These are phyloP conservation scores for Phytophthora pini DNA, from an alignment of 352 stramenopile species.

Conservation along the genomic window DNA sequence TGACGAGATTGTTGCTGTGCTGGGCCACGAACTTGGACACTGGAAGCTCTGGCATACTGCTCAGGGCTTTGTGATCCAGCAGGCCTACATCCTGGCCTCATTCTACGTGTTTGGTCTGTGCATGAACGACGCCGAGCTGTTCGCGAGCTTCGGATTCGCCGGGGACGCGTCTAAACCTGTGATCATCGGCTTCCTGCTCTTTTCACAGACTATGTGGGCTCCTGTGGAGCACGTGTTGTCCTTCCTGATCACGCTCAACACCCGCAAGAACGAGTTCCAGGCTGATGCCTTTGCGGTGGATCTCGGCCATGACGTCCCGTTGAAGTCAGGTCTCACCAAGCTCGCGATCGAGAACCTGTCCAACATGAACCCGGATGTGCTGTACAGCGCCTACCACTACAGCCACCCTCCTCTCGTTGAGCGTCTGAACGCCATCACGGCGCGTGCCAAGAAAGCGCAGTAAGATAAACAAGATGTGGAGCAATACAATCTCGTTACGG, in stretches of 20 bases:
- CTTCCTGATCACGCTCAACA: conserved; percentile 82
- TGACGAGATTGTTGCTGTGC: conserved; percentile 96
- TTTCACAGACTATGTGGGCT: conserved; percentile 84
- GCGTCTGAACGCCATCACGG: conserved; percentile 93
- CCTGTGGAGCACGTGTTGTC: conserved; percentile 80
- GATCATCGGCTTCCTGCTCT: conserved; percentile 86
- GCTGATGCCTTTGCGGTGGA: conserved; percentile 96
- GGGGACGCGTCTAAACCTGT: conserved; percentile 52
- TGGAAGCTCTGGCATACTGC: conserved; percentile 97
- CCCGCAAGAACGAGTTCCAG: conserved; percentile 82
- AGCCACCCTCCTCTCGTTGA: conserved; percentile 97
- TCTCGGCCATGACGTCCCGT: conserved; percentile 88
- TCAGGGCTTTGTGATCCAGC: conserved; percentile 94
- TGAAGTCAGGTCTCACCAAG: conserved; percentile 96
- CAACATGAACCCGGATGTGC: conserved; percentile 96
- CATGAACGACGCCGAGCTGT: conserved; percentile 81
- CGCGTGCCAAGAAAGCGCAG: conserved; percentile 64
- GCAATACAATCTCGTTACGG: background rate
- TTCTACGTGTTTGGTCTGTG: conserved; percentile 86
- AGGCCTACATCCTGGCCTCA: conserved; percentile 81
- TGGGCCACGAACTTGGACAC: conserved; percentile 97
- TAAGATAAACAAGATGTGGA: conserved; percentile 21
- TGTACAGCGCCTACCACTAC: conserved; percentile 98
- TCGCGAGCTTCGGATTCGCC: conserved; percentile 82
- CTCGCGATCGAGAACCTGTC: conserved; percentile 97